These are phyloP conservation scores for Wickerhamiella sergipiensis DNA, from an alignment of 805 yeast species.

Conservation along the genomic window DNA sequence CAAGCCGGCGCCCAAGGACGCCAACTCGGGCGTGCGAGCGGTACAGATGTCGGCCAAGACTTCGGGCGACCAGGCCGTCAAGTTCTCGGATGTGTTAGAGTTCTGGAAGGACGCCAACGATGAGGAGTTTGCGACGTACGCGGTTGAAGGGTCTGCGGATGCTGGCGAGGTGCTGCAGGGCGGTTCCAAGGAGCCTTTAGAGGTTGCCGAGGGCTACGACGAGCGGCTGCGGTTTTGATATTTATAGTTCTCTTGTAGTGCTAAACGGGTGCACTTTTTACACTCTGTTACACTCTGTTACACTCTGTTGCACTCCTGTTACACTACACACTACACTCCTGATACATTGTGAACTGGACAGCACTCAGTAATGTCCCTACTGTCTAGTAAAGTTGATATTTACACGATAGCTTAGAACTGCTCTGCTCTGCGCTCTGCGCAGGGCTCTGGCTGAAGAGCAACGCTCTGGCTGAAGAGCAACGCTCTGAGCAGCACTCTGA, in stretches of 20 bases:
- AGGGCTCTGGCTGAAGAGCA: too few species aligned
- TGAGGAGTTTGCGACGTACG: slow-evolving; percentile 31
- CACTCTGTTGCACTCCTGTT: too few species aligned
- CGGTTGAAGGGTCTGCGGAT: not conserved
- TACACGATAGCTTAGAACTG: too few species aligned
- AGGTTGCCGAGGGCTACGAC: not conserved
- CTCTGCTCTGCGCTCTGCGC: too few species aligned
- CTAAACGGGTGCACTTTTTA: too few species aligned
- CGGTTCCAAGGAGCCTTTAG: not conserved
- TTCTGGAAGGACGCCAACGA: slow-evolving; percentile 53
- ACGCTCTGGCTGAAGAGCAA: too few species aligned
- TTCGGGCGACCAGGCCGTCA: slow-evolving; percentile 40
- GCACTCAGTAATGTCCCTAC: too few species aligned
- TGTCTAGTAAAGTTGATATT: too few species aligned
- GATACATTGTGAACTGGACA: too few species aligned
- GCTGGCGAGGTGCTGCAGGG: not conserved
- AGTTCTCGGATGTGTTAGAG: slow-evolving; percentile 55
- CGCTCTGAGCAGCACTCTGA: too few species aligned
- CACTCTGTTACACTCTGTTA: too few species aligned
- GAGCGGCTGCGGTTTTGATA: not conserved
- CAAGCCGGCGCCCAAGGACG: slow-evolving; percentile 10
- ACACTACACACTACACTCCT: too few species aligned
- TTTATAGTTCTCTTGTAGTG: not conserved
- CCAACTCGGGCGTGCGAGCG: slow-evolving; percentile 36
- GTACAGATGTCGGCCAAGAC: slow-evolving; percentile 68